Evolutionary conservation across 1,139 yeast species (phyloP).

Genomic region (Blastobotrys buckinghamii): DNA sequence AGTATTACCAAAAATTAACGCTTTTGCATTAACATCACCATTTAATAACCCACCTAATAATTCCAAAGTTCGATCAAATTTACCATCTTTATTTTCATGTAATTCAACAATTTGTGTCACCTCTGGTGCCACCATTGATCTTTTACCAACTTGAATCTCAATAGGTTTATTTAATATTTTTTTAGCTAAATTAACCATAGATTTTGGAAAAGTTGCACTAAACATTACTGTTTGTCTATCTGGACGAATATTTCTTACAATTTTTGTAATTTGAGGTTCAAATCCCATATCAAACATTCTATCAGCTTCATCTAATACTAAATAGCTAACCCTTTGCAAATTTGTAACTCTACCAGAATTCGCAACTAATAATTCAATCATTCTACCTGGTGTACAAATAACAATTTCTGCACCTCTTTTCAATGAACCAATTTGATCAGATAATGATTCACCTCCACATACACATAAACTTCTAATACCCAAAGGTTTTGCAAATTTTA

Average conservation of each 20-base stretch:
- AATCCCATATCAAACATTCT: conserved; percentile 96
- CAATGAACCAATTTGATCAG: conserved; percentile 72
- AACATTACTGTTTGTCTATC: conserved; percentile 90
- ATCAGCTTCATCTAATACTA: conserved; percentile 94
- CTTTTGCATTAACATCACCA: conserved; percentile 41
- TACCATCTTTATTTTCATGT: conserved; percentile 43
- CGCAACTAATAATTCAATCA: conserved; percentile 82
- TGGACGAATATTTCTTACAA: conserved; percentile 71
- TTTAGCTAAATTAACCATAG: conserved; percentile 69
- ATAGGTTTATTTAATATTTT: conserved; percentile 57
- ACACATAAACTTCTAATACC: conserved; percentile 64
- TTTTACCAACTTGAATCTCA: conserved; percentile 75
- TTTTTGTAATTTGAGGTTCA: conserved; percentile 90
- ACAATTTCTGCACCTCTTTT: conserved; percentile 76
- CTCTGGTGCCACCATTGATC: conserved; percentile 78
- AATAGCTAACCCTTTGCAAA: conserved; percentile 63
- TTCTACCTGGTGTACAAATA: conserved; percentile 94
- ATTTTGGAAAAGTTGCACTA: conserved; percentile 86
- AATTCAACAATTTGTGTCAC: conserved; percentile 68
- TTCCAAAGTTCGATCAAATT: conserved; percentile 50
- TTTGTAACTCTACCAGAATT: conserved; percentile 76
- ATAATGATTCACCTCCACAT: conserved; percentile 90
- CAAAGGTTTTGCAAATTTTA: conserved; percentile 48
- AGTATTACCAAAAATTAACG: conserved; percentile 79
- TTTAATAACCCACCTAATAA: conserved; percentile 44